Evolutionary conservation across 192 early-diverging fungal species (phyloP).

Genomic region (Coemansia sp.): DNA sequence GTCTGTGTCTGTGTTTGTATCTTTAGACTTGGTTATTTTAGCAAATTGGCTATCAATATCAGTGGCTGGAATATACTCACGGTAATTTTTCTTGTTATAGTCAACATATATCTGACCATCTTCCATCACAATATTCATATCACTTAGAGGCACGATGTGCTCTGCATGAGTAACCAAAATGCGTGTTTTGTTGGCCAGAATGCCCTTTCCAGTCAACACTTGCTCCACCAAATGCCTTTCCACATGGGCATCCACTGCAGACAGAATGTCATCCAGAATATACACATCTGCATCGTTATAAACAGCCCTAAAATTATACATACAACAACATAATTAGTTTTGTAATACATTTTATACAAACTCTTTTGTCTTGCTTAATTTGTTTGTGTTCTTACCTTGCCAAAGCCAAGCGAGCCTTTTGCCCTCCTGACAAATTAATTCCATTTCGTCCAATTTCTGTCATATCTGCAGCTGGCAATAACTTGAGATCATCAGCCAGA

Average conservation of each 20-base stretch:
- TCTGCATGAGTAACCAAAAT: slow-evolving; percentile 39
- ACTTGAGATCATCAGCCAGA: slow-evolving; percentile 13
- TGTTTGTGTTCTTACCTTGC: slow-evolving; percentile 37
- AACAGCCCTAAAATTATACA: slow-evolving; percentile 50
- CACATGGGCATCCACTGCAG: slow-evolving; percentile 26
- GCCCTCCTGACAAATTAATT: slow-evolving; percentile 61
- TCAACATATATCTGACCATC: slow-evolving; percentile 9
- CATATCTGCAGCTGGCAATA: slow-evolving; percentile 26
- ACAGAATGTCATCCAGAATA: slow-evolving; percentile 28
- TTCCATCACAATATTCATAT: slow-evolving; percentile 9
- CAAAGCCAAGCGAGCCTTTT: slow-evolving; percentile 61
- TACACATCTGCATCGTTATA: slow-evolving; percentile 57
- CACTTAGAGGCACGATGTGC: slow-evolving; percentile 21
- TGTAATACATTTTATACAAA: background rate
- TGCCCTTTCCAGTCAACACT: slow-evolving; percentile 15
- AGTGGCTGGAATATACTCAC: too few species aligned
- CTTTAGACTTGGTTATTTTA: too few species aligned
- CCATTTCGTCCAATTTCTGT: slow-evolving; percentile 60
- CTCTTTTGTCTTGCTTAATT: too few species aligned
- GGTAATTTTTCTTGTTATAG: background rate
- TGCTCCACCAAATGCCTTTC: slow-evolving; percentile 22
- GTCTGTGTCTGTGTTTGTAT: too few species aligned
- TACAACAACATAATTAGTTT: too few species aligned
- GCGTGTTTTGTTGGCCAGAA: slow-evolving; percentile 14
- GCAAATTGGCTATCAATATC: too few species aligned